A percentile compares a stretch with the other conserved stretches of the same genome.
Conservation (phyloP, 2,329 filamentous ascomycete genomes). For the Fusarium stilboides region DNA sequence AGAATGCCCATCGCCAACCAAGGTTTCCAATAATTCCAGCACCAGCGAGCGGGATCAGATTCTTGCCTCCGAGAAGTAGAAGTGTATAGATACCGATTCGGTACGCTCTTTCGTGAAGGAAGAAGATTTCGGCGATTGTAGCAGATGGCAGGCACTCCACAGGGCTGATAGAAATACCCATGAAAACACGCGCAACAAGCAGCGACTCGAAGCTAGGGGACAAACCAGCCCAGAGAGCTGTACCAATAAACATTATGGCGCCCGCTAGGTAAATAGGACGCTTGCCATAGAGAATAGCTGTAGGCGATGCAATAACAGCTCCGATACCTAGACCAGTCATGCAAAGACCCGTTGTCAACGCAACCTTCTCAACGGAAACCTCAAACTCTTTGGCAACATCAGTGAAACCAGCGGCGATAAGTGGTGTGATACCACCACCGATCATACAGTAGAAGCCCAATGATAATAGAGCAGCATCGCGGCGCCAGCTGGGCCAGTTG, state of each 20-base stretch:
- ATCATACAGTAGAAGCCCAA: slow-evolving; percentile 12
- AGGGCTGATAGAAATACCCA: slow-evolving; percentile 2
- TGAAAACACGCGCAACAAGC: neutral
- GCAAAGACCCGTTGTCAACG: slow-evolving; percentile 3
- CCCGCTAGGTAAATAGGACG: neutral
- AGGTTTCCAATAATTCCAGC: slow-evolving; percentile 84
- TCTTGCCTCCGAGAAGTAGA: slow-evolving; percentile 91
- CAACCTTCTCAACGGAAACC: neutral
- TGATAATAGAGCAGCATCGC: slow-evolving; percentile 7
- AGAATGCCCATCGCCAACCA: slow-evolving; percentile 93
- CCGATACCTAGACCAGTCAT: slow-evolving; percentile 7
- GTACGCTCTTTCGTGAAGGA: slow-evolving; percentile 91
- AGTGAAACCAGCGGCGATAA: slow-evolving; percentile 2
- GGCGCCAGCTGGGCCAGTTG: slow-evolving; percentile 6
- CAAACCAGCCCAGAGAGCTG: neutral
- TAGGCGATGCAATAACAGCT: slow-evolving; percentile 5
- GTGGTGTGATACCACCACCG: slow-evolving; percentile 9
- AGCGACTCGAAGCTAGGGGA: slow-evolving; percentile 1
- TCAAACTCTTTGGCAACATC: slow-evolving; percentile 1
- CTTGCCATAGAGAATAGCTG: slow-evolving; percentile 4
- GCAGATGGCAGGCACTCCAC: slow-evolving; percentile 59
- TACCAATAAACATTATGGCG: neutral
- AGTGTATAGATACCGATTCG: slow-evolving; percentile 93
- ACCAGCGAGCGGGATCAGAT: slow-evolving; percentile 88
- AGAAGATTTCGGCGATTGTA: slow-evolving; percentile 96